Evolutionary conservation across 1,284 basidiomycete species (phyloP).

Genomic region (Ganoderma boninense): DNA sequence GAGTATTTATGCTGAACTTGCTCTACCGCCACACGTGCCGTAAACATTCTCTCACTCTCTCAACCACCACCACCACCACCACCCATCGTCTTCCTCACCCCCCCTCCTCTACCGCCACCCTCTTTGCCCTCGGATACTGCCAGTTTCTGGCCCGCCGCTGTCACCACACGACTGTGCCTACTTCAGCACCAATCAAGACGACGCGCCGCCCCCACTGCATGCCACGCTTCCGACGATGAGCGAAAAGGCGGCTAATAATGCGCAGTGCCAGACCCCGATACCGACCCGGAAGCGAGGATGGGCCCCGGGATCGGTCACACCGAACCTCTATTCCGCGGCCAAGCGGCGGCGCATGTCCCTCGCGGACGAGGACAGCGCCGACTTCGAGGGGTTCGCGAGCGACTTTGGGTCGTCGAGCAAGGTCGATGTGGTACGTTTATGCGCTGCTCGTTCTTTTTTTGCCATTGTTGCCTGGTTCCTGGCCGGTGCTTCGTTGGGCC

Average conservation of each 20-base stretch:
- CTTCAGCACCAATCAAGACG: not conserved
- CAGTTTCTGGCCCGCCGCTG: not conserved
- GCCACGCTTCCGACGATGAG: slow-evolving; percentile 16
- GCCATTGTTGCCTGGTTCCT: no score
- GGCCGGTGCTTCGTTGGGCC: no score
- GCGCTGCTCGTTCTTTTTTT: not conserved
- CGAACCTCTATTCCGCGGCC: slow-evolving; percentile 43
- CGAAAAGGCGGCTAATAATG: slow-evolving; percentile 22
- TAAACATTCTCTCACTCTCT: slow-evolving; percentile 12
- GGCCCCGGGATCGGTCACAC: slow-evolving; percentile 41
- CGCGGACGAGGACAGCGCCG: slow-evolving; percentile 27
- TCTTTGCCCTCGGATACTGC: not conserved
- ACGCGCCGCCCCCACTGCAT: not conserved
- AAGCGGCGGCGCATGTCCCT: slow-evolving; percentile 41
- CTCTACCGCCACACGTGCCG: slow-evolving; percentile 24
- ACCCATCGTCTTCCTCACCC: not conserved
- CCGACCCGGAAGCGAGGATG: slow-evolving; percentile 39
- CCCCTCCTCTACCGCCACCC: no score
- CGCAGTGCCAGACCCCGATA: slow-evolving; percentile 26
- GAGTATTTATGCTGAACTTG: slow-evolving; percentile 12
- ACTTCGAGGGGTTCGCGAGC: slow-evolving; percentile 32
- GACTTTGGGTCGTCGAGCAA: slow-evolving; percentile 30
- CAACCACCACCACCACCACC: slow-evolving; percentile 31
- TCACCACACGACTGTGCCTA: not conserved
- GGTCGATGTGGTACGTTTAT: slow-evolving; percentile 30